These are phyloP conservation scores for Penicillium hesseltinei DNA, from an alignment of 2,329 filamentous ascomycete genomes.

Conservation along the genomic window DNA sequence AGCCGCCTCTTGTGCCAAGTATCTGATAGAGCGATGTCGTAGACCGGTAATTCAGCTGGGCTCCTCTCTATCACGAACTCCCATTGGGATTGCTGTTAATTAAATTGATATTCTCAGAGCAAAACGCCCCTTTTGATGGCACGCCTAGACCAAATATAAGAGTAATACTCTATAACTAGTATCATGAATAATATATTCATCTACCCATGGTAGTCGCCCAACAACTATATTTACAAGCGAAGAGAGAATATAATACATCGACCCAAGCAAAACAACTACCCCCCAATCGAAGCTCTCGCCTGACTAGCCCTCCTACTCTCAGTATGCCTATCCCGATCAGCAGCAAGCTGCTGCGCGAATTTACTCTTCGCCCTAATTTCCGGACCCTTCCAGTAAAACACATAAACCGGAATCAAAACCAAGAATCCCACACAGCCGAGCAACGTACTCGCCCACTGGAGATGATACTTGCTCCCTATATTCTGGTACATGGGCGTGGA, in stretches of 20 bases:
- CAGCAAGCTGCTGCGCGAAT: conserved; percentile 23
- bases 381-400: conserved; percentile 58
- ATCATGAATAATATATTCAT: no score
- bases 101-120: no score
- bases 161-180: no score
- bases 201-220: no score
- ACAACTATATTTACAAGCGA: neutral
- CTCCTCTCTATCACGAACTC: no score
- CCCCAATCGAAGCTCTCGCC: conserved; percentile 1
- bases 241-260: neutral
- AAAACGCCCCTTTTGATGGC: no score
- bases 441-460: conserved; percentile 56
- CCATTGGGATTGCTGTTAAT: no score
- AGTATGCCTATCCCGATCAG: conserved; percentile 15
- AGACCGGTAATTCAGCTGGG: no score
- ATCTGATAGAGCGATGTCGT: no score
- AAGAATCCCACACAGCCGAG: conserved; percentile 52
- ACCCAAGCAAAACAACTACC: neutral
- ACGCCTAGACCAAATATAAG: no score
- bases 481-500: conserved; percentile 63
- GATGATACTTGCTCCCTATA: conserved; percentile 43
- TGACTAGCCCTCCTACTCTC: conserved; percentile 15
- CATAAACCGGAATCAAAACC: conserved; percentile 54
- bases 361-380: conserved; percentile 45
- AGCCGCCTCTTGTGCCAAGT: no score